These are phyloP conservation scores for Neoconidiobolus thromboides DNA, from an alignment of 371 early-diverging fungal genomes.

Conservation along the genomic window DNA sequence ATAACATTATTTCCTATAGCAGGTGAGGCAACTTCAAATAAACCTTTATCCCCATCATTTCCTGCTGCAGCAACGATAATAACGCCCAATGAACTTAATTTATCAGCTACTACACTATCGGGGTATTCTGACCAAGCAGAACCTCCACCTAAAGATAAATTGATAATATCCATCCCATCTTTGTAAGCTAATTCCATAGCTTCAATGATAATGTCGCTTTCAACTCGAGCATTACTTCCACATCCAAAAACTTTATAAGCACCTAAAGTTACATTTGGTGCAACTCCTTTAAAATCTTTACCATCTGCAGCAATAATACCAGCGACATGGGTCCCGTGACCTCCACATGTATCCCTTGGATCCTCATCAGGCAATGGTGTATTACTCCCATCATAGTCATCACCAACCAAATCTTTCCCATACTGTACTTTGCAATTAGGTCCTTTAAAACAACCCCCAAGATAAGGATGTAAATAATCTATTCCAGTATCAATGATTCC, in stretches of 20 bases:
- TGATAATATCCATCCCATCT: slow-evolving; percentile 40
- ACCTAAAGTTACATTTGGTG: slow-evolving; percentile 35
- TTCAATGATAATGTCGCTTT: slow-evolving; percentile 33
- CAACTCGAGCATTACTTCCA: slow-evolving; percentile 15
- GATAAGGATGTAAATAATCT: slow-evolving; percentile 29
- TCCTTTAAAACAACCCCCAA: slow-evolving; percentile 27
- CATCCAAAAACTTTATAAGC: slow-evolving; percentile 44
- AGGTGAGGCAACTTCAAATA: slow-evolving; percentile 36
- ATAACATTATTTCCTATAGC: slow-evolving; percentile 35
- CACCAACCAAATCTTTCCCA: slow-evolving; percentile 25
- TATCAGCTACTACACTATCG: slow-evolving; percentile 17
- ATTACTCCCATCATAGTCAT: slow-evolving; percentile 9
- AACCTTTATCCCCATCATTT: slow-evolving; percentile 46
- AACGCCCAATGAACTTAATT: slow-evolving; percentile 19
- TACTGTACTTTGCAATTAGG: slow-evolving; percentile 17
- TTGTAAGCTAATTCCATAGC: slow-evolving; percentile 35
- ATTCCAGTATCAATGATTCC: slow-evolving; percentile 31
- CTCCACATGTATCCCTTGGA: slow-evolving; percentile 24
- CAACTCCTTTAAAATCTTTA: slow-evolving; percentile 27
- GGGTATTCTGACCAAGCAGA: slow-evolving; percentile 23
- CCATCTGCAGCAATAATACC: slow-evolving; percentile 35
- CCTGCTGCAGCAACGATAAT: slow-evolving; percentile 37
- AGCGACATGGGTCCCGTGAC: slow-evolving; percentile 42
- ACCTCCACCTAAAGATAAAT: slow-evolving; percentile 46
- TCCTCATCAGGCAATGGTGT: slow-evolving; percentile 21